phyloP scores from a whole-genome alignment of 2,329 filamentous ascomycete genomes.

The Celoporthe dispersa region DNA sequence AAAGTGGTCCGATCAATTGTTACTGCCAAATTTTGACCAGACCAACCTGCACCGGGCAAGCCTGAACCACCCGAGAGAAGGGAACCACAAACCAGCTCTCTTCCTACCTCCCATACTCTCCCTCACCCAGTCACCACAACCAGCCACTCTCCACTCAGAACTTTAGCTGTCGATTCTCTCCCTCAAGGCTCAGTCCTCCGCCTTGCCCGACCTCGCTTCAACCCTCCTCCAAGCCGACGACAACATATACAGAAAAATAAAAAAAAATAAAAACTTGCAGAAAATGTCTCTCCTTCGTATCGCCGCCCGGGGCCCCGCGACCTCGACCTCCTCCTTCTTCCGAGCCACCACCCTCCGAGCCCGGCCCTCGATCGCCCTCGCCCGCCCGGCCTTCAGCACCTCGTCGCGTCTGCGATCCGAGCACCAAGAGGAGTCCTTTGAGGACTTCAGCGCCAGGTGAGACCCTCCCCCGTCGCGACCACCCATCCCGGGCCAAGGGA shows the following conservation, averaged over 20 bases:
- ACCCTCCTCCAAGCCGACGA: slow-evolving; percentile 48
- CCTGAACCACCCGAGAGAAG: slow-evolving; percentile 8
- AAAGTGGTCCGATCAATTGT: slow-evolving; percentile 14
- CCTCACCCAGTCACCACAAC: slow-evolving; percentile 15
- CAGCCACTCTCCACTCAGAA: slow-evolving; percentile 25
- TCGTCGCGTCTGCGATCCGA: slow-evolving; percentile 58
- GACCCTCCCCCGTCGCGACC: slow-evolving; percentile 38
- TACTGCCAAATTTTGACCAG: slow-evolving; percentile 14
- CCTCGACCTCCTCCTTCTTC: slow-evolving; percentile 58
- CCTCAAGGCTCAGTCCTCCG: slow-evolving; percentile 34
- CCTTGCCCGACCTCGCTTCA: slow-evolving; percentile 24
- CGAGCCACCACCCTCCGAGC: slow-evolving; percentile 64
- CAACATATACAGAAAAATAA: neutral
- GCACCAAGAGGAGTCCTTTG: slow-evolving; percentile 95
- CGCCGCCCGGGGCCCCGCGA: slow-evolving; percentile 68
- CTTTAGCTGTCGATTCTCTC: slow-evolving; percentile 31
- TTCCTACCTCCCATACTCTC: slow-evolving; percentile 6
- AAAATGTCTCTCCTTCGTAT: slow-evolving; percentile 62
- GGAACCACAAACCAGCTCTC: slow-evolving; percentile 15
- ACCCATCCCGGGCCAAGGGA: neutral
- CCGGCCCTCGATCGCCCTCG: slow-evolving; percentile 45
- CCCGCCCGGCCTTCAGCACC: slow-evolving; percentile 65
- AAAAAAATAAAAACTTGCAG: neutral
- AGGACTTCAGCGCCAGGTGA: slow-evolving; percentile 98
- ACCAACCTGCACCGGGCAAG: slow-evolving; percentile 2